Percentiles rank a stretch among this genome's conserved stretches.
Conservation (phyloP, 768 basidiomycete genomes). For the Suillus weaverae region DNA sequence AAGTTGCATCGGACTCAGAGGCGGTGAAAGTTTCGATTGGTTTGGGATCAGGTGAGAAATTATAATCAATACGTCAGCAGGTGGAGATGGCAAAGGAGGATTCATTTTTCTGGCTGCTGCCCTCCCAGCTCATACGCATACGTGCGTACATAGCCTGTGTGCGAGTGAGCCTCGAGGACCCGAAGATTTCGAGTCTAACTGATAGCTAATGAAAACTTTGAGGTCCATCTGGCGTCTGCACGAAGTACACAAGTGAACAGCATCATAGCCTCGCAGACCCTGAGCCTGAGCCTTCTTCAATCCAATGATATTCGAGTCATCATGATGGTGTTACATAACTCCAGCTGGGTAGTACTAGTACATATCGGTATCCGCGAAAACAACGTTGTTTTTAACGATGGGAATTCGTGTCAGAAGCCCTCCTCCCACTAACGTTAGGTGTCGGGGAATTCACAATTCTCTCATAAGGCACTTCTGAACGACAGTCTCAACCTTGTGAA, state of each 20-base stretch:
- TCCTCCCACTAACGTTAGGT: too few relatives aligned
- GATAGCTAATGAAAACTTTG: background rate
- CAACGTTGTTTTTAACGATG: background rate
- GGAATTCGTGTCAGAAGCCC: too few relatives aligned
- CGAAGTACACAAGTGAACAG: background rate
- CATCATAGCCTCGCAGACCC: background rate
- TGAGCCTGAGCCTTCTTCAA: background rate
- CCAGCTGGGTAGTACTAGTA: background rate
- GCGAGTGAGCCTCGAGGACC: background rate
- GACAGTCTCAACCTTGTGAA: background rate
- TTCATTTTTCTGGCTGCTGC: background rate
- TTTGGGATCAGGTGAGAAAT: background rate
- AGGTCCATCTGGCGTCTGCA: too few relatives aligned
- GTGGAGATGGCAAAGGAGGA: background rate
- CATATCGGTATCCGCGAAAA: background rate
- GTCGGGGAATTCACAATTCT: background rate
- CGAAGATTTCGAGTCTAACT: background rate
- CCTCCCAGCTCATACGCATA: background rate
- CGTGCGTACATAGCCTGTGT: background rate
- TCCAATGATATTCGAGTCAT: background rate
- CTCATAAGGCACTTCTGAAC: background rate
- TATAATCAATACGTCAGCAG: too few relatives aligned
- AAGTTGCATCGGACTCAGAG: background rate
- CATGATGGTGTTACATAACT: background rate
- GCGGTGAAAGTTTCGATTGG: background rate